Conservation (phyloP, 1,284 basidiomycete genomes). For the Puccinia horiana region DNA sequence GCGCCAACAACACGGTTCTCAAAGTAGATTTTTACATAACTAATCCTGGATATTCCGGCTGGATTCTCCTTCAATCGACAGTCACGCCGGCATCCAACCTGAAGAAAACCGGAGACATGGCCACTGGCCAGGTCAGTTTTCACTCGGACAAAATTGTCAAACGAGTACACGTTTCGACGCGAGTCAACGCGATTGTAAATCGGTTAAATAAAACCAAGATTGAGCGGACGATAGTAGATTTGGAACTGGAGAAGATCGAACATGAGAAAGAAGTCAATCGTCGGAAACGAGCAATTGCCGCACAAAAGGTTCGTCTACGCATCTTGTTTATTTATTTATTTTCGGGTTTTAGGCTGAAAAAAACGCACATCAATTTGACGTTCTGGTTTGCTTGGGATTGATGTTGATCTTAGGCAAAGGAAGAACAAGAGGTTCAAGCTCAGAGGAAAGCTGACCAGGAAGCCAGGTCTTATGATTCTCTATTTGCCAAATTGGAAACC, state of each 20-base stretch:
- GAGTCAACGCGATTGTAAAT: slow-evolving; percentile 89
- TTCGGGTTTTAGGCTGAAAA: neutral
- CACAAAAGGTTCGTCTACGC: slow-evolving; percentile 5
- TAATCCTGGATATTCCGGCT: neutral
- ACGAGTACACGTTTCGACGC: slow-evolving; percentile 72
- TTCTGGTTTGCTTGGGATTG: neutral
- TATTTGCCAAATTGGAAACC: slow-evolving; percentile 37
- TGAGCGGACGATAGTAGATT: slow-evolving; percentile 44
- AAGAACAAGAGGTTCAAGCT: slow-evolving; percentile 26
- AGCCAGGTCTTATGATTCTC: slow-evolving; percentile 29
- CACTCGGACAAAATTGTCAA: slow-evolving; percentile 79
- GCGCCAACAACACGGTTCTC: neutral
- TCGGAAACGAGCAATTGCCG: slow-evolving; percentile 31
- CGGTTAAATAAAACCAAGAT: slow-evolving; percentile 91
- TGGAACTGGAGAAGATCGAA: slow-evolving; percentile 38
- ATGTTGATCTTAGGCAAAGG: slow-evolving; percentile 27
- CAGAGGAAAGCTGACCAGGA: slow-evolving; percentile 45
- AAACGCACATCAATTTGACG: no score
- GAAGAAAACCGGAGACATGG: slow-evolving; percentile 95
- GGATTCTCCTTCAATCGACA: neutral
- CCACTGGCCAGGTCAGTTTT: slow-evolving; percentile 90
- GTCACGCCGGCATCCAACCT: slow-evolving; percentile 47
- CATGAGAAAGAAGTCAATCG: slow-evolving; percentile 39
- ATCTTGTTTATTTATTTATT: neutral
- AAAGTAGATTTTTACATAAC: neutral